Conservation (phyloP, 2,329 filamentous ascomycete genomes). For the Pseudogymnoascus sp. region DNA sequence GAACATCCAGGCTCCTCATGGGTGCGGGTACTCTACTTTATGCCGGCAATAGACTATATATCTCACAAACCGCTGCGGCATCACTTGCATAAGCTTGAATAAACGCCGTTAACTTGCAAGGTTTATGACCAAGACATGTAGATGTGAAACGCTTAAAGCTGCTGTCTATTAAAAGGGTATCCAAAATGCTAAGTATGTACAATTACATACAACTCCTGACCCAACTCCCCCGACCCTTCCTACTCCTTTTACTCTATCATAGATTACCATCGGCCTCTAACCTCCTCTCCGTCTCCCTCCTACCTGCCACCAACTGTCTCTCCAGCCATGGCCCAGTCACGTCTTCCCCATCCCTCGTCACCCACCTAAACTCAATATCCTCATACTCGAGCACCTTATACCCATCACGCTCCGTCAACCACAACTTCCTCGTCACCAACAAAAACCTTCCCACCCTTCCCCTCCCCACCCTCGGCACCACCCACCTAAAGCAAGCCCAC, state of each 20-base stretch:
- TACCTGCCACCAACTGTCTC: background rate
- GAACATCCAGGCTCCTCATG: background rate
- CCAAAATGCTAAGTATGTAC: background rate
- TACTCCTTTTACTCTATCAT: background rate
- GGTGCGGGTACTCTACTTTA: background rate
- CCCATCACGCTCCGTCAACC: conserved; percentile 6
- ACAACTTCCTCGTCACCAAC: conserved; percentile 10
- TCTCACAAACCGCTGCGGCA: background rate
- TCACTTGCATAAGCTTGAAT: background rate
- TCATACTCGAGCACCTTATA: conserved; percentile 11
- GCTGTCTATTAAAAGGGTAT: background rate
- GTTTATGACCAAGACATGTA: background rate
- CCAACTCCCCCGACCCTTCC: background rate
- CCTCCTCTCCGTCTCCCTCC: background rate
- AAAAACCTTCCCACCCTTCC: conserved; percentile 4
- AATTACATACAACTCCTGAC: background rate
- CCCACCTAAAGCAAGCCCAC: conserved; percentile 1
- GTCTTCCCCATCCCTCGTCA: background rate
- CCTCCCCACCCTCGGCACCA: conserved; percentile 9
- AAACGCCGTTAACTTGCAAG: background rate
- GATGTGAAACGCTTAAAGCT: background rate
- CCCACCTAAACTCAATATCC: conserved; percentile 11
- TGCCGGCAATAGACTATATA: background rate
- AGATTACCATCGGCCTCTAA: background rate
- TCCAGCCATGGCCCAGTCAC: background rate